These are phyloP conservation scores for Aspergillus sp. DNA, from an alignment of 2,329 filamentous ascomycete species.

Conservation along the genomic window DNA sequence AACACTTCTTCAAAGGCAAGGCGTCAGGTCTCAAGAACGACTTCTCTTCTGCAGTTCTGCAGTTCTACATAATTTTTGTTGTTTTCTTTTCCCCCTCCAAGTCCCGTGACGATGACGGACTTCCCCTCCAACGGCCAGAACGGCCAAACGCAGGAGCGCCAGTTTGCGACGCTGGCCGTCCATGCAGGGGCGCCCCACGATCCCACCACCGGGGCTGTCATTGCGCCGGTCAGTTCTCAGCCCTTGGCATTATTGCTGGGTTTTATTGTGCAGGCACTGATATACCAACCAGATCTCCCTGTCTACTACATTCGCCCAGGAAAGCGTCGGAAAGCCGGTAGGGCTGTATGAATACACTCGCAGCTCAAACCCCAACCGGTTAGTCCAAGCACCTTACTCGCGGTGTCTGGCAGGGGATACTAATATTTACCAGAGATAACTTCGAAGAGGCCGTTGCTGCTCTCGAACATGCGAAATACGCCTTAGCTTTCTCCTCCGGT, in stretches of 20 bases:
- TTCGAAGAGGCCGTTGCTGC: conserved; percentile 90
- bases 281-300: conserved; percentile 69
- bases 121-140: conserved; percentile 20
- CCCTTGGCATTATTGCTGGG: not conserved
- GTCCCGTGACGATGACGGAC: conserved; percentile 16
- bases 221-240: conserved; percentile 64
- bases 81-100: conserved; percentile 9
- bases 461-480: conserved; percentile 88
- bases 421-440: conserved; percentile 61
- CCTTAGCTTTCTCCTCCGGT: conserved; percentile 90
- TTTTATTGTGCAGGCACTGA: not conserved
- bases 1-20: not conserved
- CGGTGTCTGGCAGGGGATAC: not conserved
- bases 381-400: conserved; percentile 16
- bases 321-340: conserved; percentile 79
- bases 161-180: conserved; percentile 91
- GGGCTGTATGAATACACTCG: conserved; percentile 92
- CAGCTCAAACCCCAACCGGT: conserved; percentile 87
- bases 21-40: not conserved
- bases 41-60: not conserved
- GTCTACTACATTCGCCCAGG: conserved; percentile 95
- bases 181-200: conserved; percentile 92
- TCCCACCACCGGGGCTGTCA: conserved; percentile 88
- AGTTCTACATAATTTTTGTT: not conserved
- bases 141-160: conserved; percentile 61